Evolutionary conservation across 768 basidiomycete species (phyloP).

Genomic region (Cystofilobasidium capitatum): DNA sequence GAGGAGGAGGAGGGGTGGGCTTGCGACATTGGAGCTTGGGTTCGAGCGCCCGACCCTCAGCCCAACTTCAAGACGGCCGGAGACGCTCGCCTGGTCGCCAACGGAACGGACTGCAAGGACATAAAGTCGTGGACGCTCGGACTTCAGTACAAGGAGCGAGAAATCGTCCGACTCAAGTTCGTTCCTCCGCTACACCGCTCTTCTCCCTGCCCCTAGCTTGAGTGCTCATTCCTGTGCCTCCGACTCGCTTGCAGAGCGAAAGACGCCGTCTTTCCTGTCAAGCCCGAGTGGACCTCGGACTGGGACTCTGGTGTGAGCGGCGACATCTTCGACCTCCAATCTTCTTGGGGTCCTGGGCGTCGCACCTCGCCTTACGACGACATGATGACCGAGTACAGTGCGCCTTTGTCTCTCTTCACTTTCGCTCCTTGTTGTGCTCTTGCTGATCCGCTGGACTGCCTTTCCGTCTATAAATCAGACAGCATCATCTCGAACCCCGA

Average conservation of each 20-base stretch:
- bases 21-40: neutral
- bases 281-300: neutral
- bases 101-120: neutral
- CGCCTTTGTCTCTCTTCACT: too few relatives aligned
- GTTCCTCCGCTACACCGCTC: neutral
- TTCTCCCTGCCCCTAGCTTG: neutral
- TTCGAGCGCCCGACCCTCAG: neutral
- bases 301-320: neutral
- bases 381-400: conserved; percentile 5
- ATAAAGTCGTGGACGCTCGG: neutral
- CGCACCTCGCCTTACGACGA: neutral
- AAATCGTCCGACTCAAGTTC: neutral
- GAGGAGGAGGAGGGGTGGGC: neutral
- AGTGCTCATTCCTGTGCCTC: neutral
- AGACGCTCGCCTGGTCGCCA: neutral
- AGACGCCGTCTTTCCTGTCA: neutral
- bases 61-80: neutral
- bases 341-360: neutral
- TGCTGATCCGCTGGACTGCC: too few relatives aligned
- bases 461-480: neutral
- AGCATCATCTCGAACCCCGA: neutral
- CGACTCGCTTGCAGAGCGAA: neutral
- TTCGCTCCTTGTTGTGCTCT: neutral
- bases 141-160: neutral
- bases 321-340: neutral